phyloP scores from a whole-genome alignment of 257 asterid genomes.

The Przewalskia tangutica region DNA sequence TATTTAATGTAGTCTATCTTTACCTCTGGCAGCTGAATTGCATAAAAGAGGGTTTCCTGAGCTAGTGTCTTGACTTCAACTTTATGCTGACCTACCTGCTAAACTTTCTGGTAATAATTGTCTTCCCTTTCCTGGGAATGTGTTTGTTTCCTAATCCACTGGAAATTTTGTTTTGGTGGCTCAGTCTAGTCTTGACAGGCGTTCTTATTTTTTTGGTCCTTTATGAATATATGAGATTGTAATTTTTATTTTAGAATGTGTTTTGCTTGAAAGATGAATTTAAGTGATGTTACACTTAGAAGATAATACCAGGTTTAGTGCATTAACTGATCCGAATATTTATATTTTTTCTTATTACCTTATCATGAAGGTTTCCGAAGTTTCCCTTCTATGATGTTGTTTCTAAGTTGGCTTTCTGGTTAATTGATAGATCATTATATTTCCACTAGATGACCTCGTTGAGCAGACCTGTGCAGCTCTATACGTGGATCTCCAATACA shows the following conservation, averaged over 20 bases:
- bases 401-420: slow-evolving; percentile 60
- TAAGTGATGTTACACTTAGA: neutral
- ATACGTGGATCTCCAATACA: slow-evolving; percentile 41
- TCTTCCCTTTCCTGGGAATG: slow-evolving; percentile 48
- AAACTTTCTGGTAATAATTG: slow-evolving; percentile 64
- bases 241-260: neutral
- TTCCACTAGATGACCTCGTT: slow-evolving; percentile 72
- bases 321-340: slow-evolving; percentile 6
- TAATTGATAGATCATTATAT: slow-evolving; percentile 70
- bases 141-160: slow-evolving; percentile 13
- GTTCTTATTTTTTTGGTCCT: neutral
- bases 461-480: slow-evolving; percentile 66
- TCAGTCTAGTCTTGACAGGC: slow-evolving; percentile 10
- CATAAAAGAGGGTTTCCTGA: slow-evolving; percentile 79
- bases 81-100: slow-evolving; percentile 87
- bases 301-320: slow-evolving; percentile 3
- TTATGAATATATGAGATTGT: neutral
- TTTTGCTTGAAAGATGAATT: neutral
- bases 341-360: slow-evolving; percentile 19
- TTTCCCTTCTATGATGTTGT: slow-evolving; percentile 16
- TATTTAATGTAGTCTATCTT: slow-evolving; percentile 68
- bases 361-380: slow-evolving; percentile 27
- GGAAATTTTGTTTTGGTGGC: slow-evolving; percentile 7
- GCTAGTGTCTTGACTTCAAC: slow-evolving; percentile 77
- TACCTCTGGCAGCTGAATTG: slow-evolving; percentile 85